phyloP scores from a whole-genome alignment of 768 basidiomycete genomes.

The Crassisporium funariophilum region DNA sequence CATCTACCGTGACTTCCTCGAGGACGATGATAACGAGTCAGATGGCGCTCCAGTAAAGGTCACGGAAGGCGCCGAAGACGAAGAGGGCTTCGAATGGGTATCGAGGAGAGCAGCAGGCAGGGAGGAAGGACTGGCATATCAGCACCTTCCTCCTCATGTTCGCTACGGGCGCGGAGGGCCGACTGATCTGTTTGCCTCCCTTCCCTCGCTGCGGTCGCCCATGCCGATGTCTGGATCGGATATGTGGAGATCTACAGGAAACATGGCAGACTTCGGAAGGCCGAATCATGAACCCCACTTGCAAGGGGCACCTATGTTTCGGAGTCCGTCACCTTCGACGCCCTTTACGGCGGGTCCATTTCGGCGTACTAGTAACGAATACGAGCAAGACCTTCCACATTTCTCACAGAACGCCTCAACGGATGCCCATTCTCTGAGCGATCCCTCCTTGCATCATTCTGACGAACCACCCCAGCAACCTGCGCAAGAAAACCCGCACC shows the following conservation, averaged over 20 bases:
- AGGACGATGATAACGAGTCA: conserved; percentile 69
- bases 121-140: conserved; percentile 61
- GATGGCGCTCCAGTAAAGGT: conserved; percentile 55
- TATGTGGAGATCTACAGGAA: conserved; percentile 43
- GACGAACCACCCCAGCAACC: conserved; percentile 18
- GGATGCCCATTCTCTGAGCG: conserved; percentile 18
- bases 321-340: conserved; percentile 30
- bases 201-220: conserved; percentile 47
- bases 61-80: conserved; percentile 55
- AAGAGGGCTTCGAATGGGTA: conserved; percentile 86
- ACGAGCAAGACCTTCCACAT: conserved; percentile 13
- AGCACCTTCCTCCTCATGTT: conserved; percentile 73
- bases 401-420: conserved; percentile 6
- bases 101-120: conserved; percentile 61
- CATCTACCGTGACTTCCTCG: conserved; percentile 93
- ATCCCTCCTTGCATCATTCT: conserved; percentile 22
- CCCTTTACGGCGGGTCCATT: conserved; percentile 27
- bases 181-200: conserved; percentile 59
- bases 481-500: conserved; percentile 40
- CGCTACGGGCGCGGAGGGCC: conserved; percentile 62
- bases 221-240: conserved; percentile 32
- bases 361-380: conserved; percentile 17
- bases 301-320: conserved; percentile 27
- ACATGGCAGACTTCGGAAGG: conserved; percentile 39
- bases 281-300: conserved; percentile 25